A percentile compares a stretch with the other conserved stretches of the same genome.
phyloP scores from a whole-genome alignment of 1,284 basidiomycete species.

The Lentinus polychrous region DNA sequence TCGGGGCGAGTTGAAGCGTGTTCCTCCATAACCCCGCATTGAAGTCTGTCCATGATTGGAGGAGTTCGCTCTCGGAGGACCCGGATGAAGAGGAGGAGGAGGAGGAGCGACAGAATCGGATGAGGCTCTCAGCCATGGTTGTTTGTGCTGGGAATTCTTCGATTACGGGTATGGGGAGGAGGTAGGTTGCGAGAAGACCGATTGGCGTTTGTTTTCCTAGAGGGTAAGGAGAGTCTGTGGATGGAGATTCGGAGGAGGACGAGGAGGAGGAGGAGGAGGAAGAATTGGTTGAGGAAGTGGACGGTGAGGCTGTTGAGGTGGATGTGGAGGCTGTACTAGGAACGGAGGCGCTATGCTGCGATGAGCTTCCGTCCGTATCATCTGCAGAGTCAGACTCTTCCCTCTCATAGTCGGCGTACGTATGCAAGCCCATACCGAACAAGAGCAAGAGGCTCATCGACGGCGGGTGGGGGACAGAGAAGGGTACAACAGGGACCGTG shows the following conservation, averaged over 20 bases:
- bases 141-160: slow-evolving; percentile 44
- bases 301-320: background rate
- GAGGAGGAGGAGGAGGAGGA: background rate
- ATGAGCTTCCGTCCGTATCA: slow-evolving; percentile 18
- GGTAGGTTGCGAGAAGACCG: slow-evolving; percentile 28
- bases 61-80: slow-evolving; percentile 23
- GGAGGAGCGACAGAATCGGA: slow-evolving; percentile 25
- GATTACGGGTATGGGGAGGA: slow-evolving; percentile 34
- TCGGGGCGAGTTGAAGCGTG: slow-evolving; percentile 38
- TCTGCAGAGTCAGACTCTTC: background rate
- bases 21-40: slow-evolving; percentile 50
- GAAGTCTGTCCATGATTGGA: slow-evolving; percentile 28
- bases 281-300: background rate
- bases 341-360: slow-evolving; percentile 5
- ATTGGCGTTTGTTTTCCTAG: slow-evolving; percentile 4
- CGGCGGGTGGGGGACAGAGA: slow-evolving; percentile 24
- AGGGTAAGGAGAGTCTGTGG: background rate
- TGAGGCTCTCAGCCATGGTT: slow-evolving; percentile 45
- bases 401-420: slow-evolving; percentile 1
- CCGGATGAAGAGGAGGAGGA: too few species aligned
- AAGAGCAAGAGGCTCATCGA: slow-evolving; percentile 26
- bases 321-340: background rate
- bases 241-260: background rate
- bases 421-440: slow-evolving; percentile 21
- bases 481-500: slow-evolving; percentile 22